These are phyloP conservation scores for Penicillium silybi DNA, from an alignment of 495 filamentous ascomycete genomes.

Conservation along the genomic window DNA sequence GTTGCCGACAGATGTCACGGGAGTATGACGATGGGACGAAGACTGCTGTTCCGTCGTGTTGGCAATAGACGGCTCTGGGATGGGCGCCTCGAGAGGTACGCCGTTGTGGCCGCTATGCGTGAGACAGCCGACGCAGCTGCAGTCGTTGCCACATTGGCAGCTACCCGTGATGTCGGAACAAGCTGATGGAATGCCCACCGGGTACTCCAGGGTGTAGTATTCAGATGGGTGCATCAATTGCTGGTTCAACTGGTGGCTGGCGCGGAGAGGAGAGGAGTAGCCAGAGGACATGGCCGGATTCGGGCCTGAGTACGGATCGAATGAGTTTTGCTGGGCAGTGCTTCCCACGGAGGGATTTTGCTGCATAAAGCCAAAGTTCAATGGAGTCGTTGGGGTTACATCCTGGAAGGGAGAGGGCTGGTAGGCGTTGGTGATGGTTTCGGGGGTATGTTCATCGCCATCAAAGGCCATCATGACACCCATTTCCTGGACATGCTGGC, in stretches of 20 bases:
- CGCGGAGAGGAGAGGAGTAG: slow-evolving; percentile 26
- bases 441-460: slow-evolving; percentile 23
- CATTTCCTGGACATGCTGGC: slow-evolving; percentile 57
- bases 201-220: slow-evolving; percentile 46
- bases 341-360: slow-evolving; percentile 11
- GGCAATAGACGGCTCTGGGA: background rate
- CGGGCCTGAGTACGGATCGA: slow-evolving; percentile 18
- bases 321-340: slow-evolving; percentile 8
- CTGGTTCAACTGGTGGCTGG: slow-evolving; percentile 22
- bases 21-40: background rate
- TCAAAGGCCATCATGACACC: slow-evolving; percentile 39
- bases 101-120: slow-evolving; percentile 48
- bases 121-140: slow-evolving; percentile 48
- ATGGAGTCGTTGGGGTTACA: background rate
- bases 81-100: slow-evolving; percentile 19
- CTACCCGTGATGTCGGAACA: slow-evolving; percentile 44
- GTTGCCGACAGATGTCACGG: background rate
- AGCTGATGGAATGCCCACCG: slow-evolving; percentile 34
- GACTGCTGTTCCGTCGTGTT: slow-evolving; percentile 1
- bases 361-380: slow-evolving; percentile 16
- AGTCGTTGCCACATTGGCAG: slow-evolving; percentile 49
- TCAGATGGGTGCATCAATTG: slow-evolving; percentile 41
- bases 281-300: slow-evolving; percentile 19
- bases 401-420: slow-evolving; percentile 8
- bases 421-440: slow-evolving; percentile 14